Base-by-base conservation (phyloP, 2,329 filamentous ascomycete genomes). In the Diplodia scrobiculata region DNA sequence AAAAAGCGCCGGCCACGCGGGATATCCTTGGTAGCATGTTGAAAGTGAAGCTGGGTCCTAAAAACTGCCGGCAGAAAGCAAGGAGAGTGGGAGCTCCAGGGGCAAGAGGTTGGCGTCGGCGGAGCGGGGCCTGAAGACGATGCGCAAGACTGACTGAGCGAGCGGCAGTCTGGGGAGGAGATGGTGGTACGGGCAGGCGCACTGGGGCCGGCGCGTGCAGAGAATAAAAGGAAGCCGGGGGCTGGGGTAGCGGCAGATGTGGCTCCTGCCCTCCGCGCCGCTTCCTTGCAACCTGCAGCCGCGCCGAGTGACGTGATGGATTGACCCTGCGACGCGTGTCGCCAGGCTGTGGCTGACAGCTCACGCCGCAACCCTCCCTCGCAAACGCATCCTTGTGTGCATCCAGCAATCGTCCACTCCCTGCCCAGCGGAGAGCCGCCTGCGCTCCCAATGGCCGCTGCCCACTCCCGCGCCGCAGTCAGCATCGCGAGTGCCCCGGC, bases 251-350 rank as follows among this genome's bases (percentile, higher is more conserved):
- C 25, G n/a, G 36, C 34, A 14, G 36, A 21, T 13, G 58, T 34
- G 58, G 41, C 58, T 27, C n/a, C 45, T 62, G 41, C 58, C 17
- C 27, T 17, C 45, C 19, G 17, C 55, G 58, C 58, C 27, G 58
- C 58, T 50, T 62, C 58, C 58, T 62, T 62, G 58, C 58, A 25
- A 25, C 13, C 29, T 62, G 58, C 41, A 50, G 21, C 45, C 58
- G 58, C 58, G 58, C 38, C 10, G 14, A 62, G 58, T 62, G 58
- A 62, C 58, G 58, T 62, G 58, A 62, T 62, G 58, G 58, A 62
- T 50, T 62, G 58, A 45, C 29, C n/a, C 29, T 62, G 45, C 41
- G 58, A 62, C 58, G 58, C 58, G 58, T 62, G 58, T 62, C 58
- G 38, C 17, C 29, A 25, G 45, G 10, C 41, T 62, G 58, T 62